phyloP scores from a whole-genome alignment of 2,329 filamentous ascomycete genomes.

The Thelonectria discophora region DNA sequence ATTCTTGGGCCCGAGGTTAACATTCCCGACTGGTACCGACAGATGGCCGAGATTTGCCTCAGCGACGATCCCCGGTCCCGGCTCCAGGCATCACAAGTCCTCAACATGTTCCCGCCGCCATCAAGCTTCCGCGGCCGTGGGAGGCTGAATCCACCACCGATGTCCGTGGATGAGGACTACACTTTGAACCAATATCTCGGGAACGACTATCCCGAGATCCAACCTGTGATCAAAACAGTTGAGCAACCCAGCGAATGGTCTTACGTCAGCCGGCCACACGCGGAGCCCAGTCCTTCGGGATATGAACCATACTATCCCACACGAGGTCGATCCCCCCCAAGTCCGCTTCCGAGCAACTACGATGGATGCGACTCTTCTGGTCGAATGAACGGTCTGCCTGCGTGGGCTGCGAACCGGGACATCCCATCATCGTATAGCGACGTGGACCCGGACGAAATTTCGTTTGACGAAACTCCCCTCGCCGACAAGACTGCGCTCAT shows the following conservation, averaged over 20 bases:
- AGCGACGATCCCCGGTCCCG: constrained; percentile 77
- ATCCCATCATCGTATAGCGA: constrained; percentile 54
- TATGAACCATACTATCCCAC: constrained; percentile 57
- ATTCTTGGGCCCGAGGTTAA: constrained; percentile 64
- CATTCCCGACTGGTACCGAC: constrained; percentile 81
- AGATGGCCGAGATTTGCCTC: constrained; percentile 80
- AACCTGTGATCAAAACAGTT: constrained; percentile 51
- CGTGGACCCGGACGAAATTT: constrained; percentile 37
- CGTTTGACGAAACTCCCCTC: constrained; percentile 34
- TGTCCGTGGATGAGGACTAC: constrained; percentile 53
- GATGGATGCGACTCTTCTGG: constrained; percentile 48
- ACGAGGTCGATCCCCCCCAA: constrained; percentile 64
- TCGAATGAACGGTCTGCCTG: constrained; percentile 43
- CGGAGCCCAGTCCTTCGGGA: constrained; percentile 46
- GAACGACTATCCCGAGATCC: constrained; percentile 46
- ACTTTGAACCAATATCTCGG: constrained; percentile 52
- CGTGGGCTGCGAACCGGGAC: constrained; percentile 51
- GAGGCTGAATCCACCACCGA: constrained; percentile 43
- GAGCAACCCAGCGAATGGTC: constrained; percentile 57
- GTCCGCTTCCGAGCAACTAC: constrained; percentile 56
- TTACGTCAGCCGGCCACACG: constrained; percentile 50
- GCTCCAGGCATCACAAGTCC: constrained; percentile 75
- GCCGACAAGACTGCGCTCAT: constrained; percentile 29
- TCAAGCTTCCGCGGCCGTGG: constrained; percentile 26
- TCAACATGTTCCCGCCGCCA: constrained; percentile 70